Evolutionary conservation across 1,284 basidiomycete species (phyloP).

Genomic region (Cryptococcus wingfieldii): DNA sequence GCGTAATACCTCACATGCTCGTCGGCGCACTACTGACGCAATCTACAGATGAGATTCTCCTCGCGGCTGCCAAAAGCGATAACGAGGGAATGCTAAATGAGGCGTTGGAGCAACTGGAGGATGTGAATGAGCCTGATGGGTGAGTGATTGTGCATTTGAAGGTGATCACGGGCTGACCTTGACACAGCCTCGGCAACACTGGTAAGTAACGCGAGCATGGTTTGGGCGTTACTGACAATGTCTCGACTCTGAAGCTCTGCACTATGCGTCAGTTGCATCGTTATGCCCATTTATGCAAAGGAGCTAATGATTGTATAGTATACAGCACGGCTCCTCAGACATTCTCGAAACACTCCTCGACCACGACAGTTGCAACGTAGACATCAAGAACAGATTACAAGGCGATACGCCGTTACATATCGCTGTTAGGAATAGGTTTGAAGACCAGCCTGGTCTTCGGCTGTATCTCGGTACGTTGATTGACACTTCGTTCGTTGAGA

Average conservation of each 20-base stretch:
- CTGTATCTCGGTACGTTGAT: conserved; percentile 42
- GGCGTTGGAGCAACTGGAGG: conserved; percentile 57
- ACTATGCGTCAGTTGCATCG: conserved; percentile 63
- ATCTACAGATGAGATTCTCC: conserved; percentile 62
- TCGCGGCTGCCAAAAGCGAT: conserved; percentile 70
- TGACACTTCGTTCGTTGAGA: not conserved
- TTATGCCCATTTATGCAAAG: not conserved
- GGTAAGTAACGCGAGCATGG: conserved; percentile 45
- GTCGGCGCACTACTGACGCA: not conserved
- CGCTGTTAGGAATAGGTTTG: conserved; percentile 60
- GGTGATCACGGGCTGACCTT: not conserved
- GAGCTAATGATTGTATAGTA: conserved; percentile 14
- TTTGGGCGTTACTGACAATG: not conserved
- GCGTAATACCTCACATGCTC: conserved; percentile 11
- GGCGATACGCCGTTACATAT: conserved; percentile 79
- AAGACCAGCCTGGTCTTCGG: conserved; percentile 58
- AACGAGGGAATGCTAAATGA: conserved; percentile 65
- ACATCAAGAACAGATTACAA: conserved; percentile 68
- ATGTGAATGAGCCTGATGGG: conserved; percentile 76
- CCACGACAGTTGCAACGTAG: conserved; percentile 75
- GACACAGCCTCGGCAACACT: conserved; percentile 65
- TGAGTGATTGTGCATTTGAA: conserved; percentile 41
- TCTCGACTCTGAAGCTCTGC: conserved; percentile 56
- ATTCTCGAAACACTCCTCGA: conserved; percentile 70
- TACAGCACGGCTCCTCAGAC: conserved; percentile 56